Evolutionary conservation across 805 yeast genomes (phyloP).

Genomic region (Lipomyces orientalis): DNA sequence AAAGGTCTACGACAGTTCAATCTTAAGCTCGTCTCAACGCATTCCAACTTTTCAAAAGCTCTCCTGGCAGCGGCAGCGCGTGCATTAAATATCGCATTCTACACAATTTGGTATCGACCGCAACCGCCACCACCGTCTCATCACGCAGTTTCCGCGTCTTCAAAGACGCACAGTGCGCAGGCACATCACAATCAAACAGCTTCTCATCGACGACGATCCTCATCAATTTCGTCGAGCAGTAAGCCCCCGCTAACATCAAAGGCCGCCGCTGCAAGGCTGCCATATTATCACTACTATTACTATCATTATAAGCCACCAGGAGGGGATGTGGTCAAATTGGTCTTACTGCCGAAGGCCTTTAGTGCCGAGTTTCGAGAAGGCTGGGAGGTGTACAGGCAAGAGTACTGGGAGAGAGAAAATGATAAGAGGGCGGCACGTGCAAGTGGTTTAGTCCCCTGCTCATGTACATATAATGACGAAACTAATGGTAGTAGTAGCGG

Average conservation of each 20-base stretch:
- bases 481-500: background rate
- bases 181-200: conserved; percentile 14
- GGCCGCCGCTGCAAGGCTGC: conserved; percentile 7
- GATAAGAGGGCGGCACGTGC: conserved; percentile 33
- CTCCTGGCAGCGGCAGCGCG: conserved; percentile 52
- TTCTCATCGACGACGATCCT: conserved; percentile 26
- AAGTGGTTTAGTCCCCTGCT: conserved; percentile 27
- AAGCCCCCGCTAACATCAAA: background rate
- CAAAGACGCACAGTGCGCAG: background rate
- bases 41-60: conserved; percentile 40
- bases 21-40: conserved; percentile 38
- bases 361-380: conserved; percentile 84
- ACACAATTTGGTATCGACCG: conserved; percentile 22
- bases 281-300: conserved; percentile 30
- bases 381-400: conserved; percentile 93
- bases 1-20: conserved; percentile 87
- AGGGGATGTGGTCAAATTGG: conserved; percentile 76
- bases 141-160: conserved; percentile 11
- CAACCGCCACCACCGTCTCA: conserved; percentile 9
- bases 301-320: conserved; percentile 51
- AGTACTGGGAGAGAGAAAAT: conserved; percentile 89
- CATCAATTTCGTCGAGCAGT: conserved; percentile 24
- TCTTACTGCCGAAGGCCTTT: conserved; percentile 80
- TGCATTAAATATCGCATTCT: conserved; percentile 17
- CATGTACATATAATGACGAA: conserved; percentile 20